Percentiles rank a stretch among this genome's conserved stretches.
These are phyloP conservation scores for Yamadazyma scolyti DNA, from an alignment of 805 yeast genomes.

Conservation along the genomic window DNA sequence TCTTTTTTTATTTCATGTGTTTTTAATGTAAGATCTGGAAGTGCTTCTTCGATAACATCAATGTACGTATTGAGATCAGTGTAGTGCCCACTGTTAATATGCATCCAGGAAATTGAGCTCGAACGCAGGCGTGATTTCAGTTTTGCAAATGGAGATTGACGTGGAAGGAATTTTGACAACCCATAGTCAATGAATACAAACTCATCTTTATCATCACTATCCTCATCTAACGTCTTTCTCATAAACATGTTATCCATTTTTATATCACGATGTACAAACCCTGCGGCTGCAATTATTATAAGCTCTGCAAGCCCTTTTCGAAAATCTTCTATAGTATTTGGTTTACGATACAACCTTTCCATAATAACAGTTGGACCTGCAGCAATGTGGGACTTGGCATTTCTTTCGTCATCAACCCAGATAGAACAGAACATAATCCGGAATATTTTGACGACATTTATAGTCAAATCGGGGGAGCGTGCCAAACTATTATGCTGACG, in stretches of 20 bases:
- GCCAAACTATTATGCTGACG: background rate
- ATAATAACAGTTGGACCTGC: slow-evolving; percentile 1
- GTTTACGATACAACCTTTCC: background rate
- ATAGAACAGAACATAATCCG: background rate
- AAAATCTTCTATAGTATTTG: background rate
- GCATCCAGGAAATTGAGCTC: no score
- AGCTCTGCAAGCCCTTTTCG: background rate
- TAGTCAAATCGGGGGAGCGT: background rate
- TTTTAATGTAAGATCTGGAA: no score
- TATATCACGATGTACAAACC: background rate
- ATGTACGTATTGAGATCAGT: no score
- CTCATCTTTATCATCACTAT: no score
- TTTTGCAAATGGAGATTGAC: no score
- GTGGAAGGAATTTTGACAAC: no score
- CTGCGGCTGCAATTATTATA: background rate
- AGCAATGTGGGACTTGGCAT: background rate
- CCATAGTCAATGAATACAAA: slow-evolving; percentile 1
- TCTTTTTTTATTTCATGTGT: no score
- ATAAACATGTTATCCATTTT: no score
- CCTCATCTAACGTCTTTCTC: background rate
- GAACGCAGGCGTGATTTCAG: no score
- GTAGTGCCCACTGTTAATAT: no score
- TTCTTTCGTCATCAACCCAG: background rate
- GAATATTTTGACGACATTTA: background rate
- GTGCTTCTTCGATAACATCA: no score